Evolutionary conservation across 2,329 filamentous ascomycete species (phyloP), one percentile per base, ranked within the genome.

Genomic region (Tympanopsis confertula): DNA sequence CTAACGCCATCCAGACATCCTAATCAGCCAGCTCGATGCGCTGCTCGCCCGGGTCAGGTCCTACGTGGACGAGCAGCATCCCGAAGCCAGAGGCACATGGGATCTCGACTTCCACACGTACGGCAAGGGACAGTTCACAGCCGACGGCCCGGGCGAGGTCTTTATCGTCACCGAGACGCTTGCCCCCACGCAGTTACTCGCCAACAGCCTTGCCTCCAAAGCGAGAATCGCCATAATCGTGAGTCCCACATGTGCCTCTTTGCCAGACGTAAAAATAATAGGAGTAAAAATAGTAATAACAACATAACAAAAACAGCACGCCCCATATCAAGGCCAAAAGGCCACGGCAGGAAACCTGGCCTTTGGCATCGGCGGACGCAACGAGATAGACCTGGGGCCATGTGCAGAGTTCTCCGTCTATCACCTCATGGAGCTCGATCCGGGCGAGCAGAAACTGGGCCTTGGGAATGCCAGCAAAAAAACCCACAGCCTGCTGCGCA

Each of bases 331-430:
- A 0, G 60, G 62, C 0, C 69, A 74, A 45, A 63, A 65, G n/a
- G 69, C 68, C 0, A 74, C 67, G 0, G 56, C 61, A 0, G 71
- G 70, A 0, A 73, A 73, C 41, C 62, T 74, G 32, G 66, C 61
- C 0, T 59, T 59, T 22, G 59, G 58, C 1, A 57, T 61, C n/a
- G 57, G 58, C 20, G 56, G 56, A 1, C 56, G 58, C 20, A 47
- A 48, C 22, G 53, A 58, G 13, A 57, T 59, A 14, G 46, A 56
- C 7, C 45, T 58, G 19, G 63, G 68, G 0, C 55, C 57, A 2
- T 63, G 55, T 41, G 53, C 59, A 5, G 52, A 63, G 35, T 71
- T 69, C 43, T 62, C 51, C 5, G 45, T 71, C 2, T 71, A 71
- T 36, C 68, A 71, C 44, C 53, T 71, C 4, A 65, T 71, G 55